Evolutionary conservation across 2,329 filamentous ascomycete genomes (phyloP).

Genomic region (Penicillium frequentans): DNA sequence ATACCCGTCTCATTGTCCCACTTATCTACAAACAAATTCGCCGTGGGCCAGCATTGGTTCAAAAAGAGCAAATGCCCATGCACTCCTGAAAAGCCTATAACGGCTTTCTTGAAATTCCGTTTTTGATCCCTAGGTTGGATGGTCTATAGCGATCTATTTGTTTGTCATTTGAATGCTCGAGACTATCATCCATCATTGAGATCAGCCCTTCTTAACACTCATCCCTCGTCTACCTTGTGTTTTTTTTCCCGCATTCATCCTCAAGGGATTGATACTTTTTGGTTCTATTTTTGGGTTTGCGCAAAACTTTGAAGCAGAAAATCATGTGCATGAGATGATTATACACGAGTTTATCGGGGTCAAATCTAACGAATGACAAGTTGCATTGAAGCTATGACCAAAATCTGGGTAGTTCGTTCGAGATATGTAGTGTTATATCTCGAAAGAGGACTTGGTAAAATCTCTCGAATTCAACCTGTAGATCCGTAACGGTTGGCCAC

Average conservation of each 20-base stretch:
- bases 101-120: neutral
- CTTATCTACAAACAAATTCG: slow-evolving; percentile 16
- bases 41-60: neutral
- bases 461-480: too few species aligned
- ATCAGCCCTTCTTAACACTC: neutral
- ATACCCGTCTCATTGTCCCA: slow-evolving; percentile 8
- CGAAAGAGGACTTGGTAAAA: too few species aligned
- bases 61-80: neutral
- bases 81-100: neutral
- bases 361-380: slow-evolving; percentile 20
- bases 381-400: slow-evolving; percentile 17
- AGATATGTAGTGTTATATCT: neutral
- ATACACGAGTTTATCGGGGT: slow-evolving; percentile 7
- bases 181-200: neutral
- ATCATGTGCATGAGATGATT: slow-evolving; percentile 17
- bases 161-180: neutral
- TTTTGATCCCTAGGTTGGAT: neutral
- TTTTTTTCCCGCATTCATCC: neutral
- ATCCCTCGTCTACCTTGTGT: neutral
- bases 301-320: neutral
- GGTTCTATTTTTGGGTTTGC: neutral
- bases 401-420: neutral
- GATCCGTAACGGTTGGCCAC: too few species aligned
- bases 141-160: neutral
- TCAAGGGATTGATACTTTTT: neutral